These are phyloP conservation scores for Cladosporium sp. DNA, from an alignment of 2,329 filamentous ascomycete genomes.

Conservation along the genomic window DNA sequence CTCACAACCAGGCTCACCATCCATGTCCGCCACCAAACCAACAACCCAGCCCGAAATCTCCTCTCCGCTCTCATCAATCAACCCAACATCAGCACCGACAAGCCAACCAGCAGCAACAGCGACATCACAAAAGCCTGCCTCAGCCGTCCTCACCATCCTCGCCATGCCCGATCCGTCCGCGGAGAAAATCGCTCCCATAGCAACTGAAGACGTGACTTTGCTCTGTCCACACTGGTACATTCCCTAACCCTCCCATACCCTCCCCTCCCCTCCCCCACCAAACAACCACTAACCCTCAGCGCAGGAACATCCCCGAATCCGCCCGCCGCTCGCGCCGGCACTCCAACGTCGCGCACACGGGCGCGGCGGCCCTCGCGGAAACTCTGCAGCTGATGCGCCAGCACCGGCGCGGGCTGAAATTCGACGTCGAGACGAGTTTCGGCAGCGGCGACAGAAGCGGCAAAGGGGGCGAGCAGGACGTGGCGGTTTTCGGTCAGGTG, in stretches of 20 bases:
- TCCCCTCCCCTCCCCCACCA: not conserved
- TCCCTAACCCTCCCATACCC: not conserved
- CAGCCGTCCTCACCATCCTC: constrained; percentile 1
- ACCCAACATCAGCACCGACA: not conserved
- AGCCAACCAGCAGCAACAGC: constrained; percentile 5
- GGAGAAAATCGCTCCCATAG: not conserved
- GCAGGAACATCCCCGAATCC: constrained; percentile 7
- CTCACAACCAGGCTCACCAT: constrained; percentile 8
- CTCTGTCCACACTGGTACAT: constrained; percentile 9
- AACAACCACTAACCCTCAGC: not conserved
- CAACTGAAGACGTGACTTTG: not conserved
- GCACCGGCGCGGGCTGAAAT: not conserved
- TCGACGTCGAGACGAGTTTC: constrained; percentile 6
- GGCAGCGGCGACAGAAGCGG: not conserved
- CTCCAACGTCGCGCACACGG: constrained; percentile 5
- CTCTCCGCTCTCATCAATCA: not conserved
- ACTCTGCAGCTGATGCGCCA: constrained; percentile 3
- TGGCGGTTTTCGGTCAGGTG: constrained; percentile 3
- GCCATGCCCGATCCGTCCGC: not conserved
- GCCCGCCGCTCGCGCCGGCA: not conserved
- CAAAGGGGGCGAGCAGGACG: not conserved
- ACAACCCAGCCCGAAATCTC: not conserved
- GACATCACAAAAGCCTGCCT: not conserved
- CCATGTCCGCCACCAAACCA: not conserved
- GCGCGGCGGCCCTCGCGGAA: constrained; percentile 1